Base-by-base conservation (phyloP, 2,329 filamentous ascomycete species). In the Arthrobotrys sphaeroides region DNA sequence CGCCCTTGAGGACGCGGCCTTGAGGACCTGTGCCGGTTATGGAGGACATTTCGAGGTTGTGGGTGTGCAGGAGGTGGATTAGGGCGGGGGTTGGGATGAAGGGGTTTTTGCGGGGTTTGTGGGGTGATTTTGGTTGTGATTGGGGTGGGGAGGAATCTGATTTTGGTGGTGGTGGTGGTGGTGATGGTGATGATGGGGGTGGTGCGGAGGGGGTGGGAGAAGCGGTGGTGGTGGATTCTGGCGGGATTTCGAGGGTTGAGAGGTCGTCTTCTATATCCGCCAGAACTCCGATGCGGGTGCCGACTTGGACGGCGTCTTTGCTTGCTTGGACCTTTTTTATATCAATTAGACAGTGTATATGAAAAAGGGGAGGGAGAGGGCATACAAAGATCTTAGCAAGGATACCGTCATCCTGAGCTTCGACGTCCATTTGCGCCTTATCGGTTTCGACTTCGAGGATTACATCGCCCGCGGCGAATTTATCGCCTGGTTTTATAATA, bases 341-440 rank as follows among this genome's bases (percentile, higher is more conserved):
- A 80, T 16, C 20, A 12, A 55, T 47, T 22, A 43, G 16, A 24
- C n/a, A 36, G 16, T 43, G 28, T 59, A 31, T 64, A 47, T 36
- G 61, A 28, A 31, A 33, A 49, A 18, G 26, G 13, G 33, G n/a
- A 24, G 7, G 49, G 36, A 26, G 45, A 26, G 43, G 62, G 10
- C 79, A 40, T 82, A 85, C 84, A 81, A 89, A 88, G 79, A 96
- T 94, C 86, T 95, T 96, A 81, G 93, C 89, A 83, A 96, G 84
- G 79, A 94, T 85, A 43, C 93, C 93, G 81, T 96, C 92, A 47
- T 96, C 93, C 84, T 95, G 93, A 42, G 93, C 93, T 85, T 96
- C 93, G 24, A 96, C 93, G 80, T 96, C 93, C 92, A 96, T 96
- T 68, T 92, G 92, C 67, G 93, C 93, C 86, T 96, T 96, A 83